Evolutionary conservation across 345 rosid species (phyloP), one percentile per base, ranked within the genome.

Genomic region (Moricandia moricandioides): DNA sequence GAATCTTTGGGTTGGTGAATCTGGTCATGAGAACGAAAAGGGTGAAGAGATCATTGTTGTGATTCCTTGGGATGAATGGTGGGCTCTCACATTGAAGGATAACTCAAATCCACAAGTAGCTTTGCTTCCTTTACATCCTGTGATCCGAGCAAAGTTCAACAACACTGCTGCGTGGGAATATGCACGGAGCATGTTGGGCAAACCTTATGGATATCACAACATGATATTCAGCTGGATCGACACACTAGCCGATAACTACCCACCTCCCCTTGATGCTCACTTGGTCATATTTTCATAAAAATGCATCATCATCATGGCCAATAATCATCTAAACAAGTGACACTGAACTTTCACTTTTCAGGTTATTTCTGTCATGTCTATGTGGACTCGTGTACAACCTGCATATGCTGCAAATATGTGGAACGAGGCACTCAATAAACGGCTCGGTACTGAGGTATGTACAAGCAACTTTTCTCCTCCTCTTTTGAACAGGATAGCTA

Each of bases 211-310:
- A 67, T 95, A 95, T 80, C 99, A 95, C 82, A 95, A 95, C 87
- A 90, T 92, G 99, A 90, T 95, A 75, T 95, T 95, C 82, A 95
- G 99, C 86, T 90, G 97, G 99, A 92, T 95, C 26, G 97, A 92
- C 67, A 92, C 99, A 35, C 65, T 95, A 29, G 91, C 84, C 26
- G 97, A 88, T 77, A 92, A 95, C 82, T 95, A 88, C 86, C 97
- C 99, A 11, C 99, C 99, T 59, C 99, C 97, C 71, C 91, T 95
- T 78, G 99, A 88, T 90, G 88, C 99, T 88, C 99, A 92, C 96
- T 88, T 95, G 96, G 96, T 94, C 4, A 31, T 1, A 3, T 2
- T 31, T 31, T 31, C 8, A 33, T 33, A 33, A 33, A 55, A 7
- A 8, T 2, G 0, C 35, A 26, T 68, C 9, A 18, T 12, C 31